Base-by-base conservation (phyloP, 495 filamentous ascomycete genomes). In the Trichoderma gamsii region DNA sequence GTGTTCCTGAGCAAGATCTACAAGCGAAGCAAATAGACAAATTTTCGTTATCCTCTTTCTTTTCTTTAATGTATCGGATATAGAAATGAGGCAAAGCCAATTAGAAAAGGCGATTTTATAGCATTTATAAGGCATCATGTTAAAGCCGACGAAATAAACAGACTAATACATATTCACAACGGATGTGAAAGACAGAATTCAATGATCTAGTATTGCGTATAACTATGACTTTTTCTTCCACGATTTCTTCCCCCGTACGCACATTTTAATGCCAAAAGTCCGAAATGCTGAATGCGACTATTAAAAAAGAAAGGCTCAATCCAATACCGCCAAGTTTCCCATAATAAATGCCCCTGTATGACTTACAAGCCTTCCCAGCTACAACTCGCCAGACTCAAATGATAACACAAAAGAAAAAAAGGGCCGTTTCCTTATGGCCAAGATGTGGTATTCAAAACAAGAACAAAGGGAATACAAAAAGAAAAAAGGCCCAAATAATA, bases 1-100 rank as follows among this genome's bases (percentile, higher is more conserved):
- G 81, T 86, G 38, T 98, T 97, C 86, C 82, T 99, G 71, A 81
- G 79, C 75, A 99, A 98, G 86, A 97, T 99, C 76, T 97, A 97
- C 83, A 96, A 96, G 85, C 86, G 95, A 73, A 95, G 85, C 84
- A 97, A 96, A 81, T 97, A 85, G 75, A 51, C 9, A 12, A 29
- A 13, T 15, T 32, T 29, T 32, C 29, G 23, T 61, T 35, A 18
- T 11, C 23, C 27, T 61, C 56, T 61, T 9, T 32, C 23, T 7
- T 21, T 32, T 32, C 56, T 61, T 7, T 29, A 4, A 32, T 13
- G n/a, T 27, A 61, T 32, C 27, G 25, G 29, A 32, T 13, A 29
- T 49, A 49, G 44, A 16, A 49, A 13, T 32, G 49, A 23, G 21
- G 49, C 18, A 52, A 4, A 52, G 16, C 6, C 49, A 23, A n/a